Conservation (phyloP, 495 filamentous ascomycete species). For the Halenospora varia region DNA sequence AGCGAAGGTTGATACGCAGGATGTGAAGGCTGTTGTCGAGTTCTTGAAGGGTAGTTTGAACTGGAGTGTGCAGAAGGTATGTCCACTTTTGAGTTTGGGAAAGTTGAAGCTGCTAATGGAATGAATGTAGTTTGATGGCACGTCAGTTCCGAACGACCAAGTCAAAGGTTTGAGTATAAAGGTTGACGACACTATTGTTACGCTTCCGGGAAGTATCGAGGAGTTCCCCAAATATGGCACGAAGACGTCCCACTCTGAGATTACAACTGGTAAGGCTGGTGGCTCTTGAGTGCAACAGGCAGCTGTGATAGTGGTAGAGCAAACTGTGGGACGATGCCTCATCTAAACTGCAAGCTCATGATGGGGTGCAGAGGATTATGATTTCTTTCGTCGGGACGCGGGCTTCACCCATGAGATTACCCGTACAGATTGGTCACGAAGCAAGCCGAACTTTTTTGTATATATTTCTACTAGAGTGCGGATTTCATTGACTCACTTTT, state of each 20-base stretch:
- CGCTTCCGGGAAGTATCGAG: not conserved
- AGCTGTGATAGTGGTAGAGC: too few species aligned
- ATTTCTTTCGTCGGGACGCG: too few species aligned
- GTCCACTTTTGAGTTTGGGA: too few species aligned
- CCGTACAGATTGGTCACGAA: too few species aligned
- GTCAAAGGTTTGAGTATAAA: constrained; percentile 8
- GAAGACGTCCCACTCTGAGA: constrained; percentile 14
- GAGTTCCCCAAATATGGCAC: constrained; percentile 21
- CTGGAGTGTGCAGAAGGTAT: constrained; percentile 31
- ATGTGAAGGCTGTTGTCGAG: constrained; percentile 33
- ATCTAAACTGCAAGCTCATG: too few species aligned
- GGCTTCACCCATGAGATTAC: too few species aligned
- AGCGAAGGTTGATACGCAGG: constrained; percentile 30
- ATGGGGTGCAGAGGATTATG: too few species aligned
- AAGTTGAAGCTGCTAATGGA: too few species aligned
- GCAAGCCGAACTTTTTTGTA: too few species aligned
- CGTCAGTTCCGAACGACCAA: constrained; percentile 1
- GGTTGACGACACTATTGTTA: constrained; percentile 20
- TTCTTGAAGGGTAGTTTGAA: constrained; percentile 42
- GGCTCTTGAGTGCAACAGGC: not conserved
- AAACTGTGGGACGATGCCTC: too few species aligned
- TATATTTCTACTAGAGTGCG: too few species aligned
- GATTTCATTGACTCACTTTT: too few species aligned
- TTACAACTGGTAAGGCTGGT: constrained; percentile 7
- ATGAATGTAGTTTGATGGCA: constrained; percentile 15